These are phyloP conservation scores for Platismatia glauca DNA, from an alignment of 495 filamentous ascomycete genomes.

Conservation along the genomic window DNA sequence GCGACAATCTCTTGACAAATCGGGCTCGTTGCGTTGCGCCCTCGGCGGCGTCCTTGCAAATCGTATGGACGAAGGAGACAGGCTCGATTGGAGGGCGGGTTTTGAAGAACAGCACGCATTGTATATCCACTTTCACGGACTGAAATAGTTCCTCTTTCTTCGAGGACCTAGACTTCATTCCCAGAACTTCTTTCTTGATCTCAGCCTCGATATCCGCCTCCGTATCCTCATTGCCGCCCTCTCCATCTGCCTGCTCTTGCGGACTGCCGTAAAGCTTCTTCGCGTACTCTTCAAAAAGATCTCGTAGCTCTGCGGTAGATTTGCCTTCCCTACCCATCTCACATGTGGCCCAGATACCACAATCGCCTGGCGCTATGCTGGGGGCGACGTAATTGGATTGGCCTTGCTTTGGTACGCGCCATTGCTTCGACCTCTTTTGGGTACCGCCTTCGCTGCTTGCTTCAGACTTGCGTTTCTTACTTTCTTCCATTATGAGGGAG, in stretches of 20 bases:
- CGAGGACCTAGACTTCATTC: constrained; percentile 44
- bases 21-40: constrained; percentile 52
- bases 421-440: constrained; percentile 24
- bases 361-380: constrained; percentile 62
- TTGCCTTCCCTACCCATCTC: constrained; percentile 69
- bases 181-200: constrained; percentile 68
- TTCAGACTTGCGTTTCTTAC: constrained; percentile 14
- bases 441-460: not conserved
- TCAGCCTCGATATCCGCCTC: constrained; percentile 72
- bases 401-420: constrained; percentile 20
- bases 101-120: constrained; percentile 61
- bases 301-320: constrained; percentile 61
- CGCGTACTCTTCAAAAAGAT: constrained; percentile 58
- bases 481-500: not conserved
- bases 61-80: constrained; percentile 62
- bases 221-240: constrained; percentile 28
- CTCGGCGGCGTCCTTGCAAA: constrained; percentile 58
- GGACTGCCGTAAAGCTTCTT: constrained; percentile 34
- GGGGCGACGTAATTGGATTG: constrained; percentile 9
- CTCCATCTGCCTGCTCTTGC: not conserved
- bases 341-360: constrained; percentile 85
- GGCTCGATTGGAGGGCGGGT: constrained; percentile 65
- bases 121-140: constrained; percentile 60
- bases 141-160: constrained; percentile 44
- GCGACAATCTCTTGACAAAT: constrained; percentile 78